Base-by-base conservation (phyloP, 1,284 basidiomycete genomes). In the Papiliotrema laurentii region DNA sequence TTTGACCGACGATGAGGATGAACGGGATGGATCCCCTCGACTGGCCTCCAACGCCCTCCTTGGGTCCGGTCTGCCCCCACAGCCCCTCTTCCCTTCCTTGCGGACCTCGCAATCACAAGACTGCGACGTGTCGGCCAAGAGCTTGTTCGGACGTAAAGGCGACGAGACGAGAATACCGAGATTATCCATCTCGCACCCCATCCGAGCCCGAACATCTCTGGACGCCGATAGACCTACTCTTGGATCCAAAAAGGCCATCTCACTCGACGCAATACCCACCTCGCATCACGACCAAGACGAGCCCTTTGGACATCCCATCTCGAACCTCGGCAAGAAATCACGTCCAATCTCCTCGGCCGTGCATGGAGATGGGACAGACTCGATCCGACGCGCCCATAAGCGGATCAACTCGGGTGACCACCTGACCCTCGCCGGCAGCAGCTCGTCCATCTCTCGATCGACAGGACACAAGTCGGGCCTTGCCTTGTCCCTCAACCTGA, bases 381-480 rank as follows among this genome's bases (percentile, higher is more conserved):
- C 34, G 16, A 24, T 27, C 19, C 49, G 54, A 19, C 39, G 57
- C 40, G 58, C 60, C 11, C 62, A 66, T 41, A 63, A 63, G 41
- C 45, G 63, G 13, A 56, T 60, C 45, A 61, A 60, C 31, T 62
- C 60, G 18, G 60, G 63, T 3, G 63, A 67, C 24, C 37, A 60
- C 14, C 39, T 41, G 22, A 42, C 26, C 22, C 26, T 56, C 10
- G 44, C 51, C 14, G 49, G 38, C 27, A 49, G 52, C 31, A 53
- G 45, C 27, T 61, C 59, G 6, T n/a, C n/a, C n/a, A 69, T 74
- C 35, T 71, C 71, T 0, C 52, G 72, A 16, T 75, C 73, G 1
- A 56, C 59, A n/a, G 73, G 73, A 10, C 68, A 68, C 16, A 73
- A 73, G 47, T 71, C 71, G 4, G 71, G 71, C 3, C 56, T 75